phyloP scores from a whole-genome alignment of 257 asterid genomes.

The Solanum corneliomulleri region DNA sequence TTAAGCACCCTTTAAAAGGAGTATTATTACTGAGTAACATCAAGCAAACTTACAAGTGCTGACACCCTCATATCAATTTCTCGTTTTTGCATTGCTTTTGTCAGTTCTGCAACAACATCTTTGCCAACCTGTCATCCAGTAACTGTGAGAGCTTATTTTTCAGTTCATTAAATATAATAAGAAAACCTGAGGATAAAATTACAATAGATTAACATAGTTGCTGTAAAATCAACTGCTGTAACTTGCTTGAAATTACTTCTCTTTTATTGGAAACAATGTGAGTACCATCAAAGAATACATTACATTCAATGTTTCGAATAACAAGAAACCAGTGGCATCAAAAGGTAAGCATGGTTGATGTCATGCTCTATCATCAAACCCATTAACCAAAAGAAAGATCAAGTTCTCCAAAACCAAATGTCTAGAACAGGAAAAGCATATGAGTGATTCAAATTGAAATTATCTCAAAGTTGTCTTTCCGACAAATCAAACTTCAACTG shows the following conservation, averaged over 20 bases:
- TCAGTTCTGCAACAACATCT: conserved; percentile 48
- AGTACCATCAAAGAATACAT: neutral
- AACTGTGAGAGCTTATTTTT: neutral
- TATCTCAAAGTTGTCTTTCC: neutral
- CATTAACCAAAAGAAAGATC: neutral
- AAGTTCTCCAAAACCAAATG: neutral
- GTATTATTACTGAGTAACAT: neutral
- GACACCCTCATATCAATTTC: conserved; percentile 56
- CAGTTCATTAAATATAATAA: neutral
- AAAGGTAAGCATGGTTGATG: neutral
- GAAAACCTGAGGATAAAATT: neutral
- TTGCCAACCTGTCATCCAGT: conserved; percentile 43
- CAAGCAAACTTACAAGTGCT: conserved; percentile 38
- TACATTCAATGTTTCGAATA: neutral
- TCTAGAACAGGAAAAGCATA: neutral
- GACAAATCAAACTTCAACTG: neutral
- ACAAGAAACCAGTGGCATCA: neutral
- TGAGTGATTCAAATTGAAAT: neutral
- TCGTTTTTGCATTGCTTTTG: conserved; percentile 48
- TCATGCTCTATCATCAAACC: neutral
- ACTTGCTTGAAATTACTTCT: neutral
- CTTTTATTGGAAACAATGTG: neutral
- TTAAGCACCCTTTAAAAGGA: neutral
- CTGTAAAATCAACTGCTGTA: neutral
- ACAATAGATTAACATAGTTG: neutral